A percentile compares a stretch with the other conserved stretches of the same genome.
These are phyloP conservation scores for Glonium stellatum DNA, from an alignment of 495 filamentous ascomycete genomes.

Conservation along the genomic window DNA sequence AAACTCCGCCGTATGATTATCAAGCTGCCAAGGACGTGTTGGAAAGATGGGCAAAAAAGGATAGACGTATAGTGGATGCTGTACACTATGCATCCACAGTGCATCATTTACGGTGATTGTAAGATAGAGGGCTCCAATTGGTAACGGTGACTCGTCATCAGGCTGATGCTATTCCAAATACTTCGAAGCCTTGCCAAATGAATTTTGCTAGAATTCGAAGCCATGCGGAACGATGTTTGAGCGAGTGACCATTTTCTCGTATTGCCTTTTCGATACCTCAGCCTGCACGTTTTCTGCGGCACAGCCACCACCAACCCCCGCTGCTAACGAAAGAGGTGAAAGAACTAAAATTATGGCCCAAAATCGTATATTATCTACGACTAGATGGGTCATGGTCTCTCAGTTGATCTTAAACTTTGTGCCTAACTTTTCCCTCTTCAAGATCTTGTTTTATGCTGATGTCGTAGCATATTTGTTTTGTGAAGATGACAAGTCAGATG, in stretches of 20 bases:
- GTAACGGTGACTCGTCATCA: not conserved
- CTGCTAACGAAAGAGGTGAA: not conserved
- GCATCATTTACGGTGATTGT: not conserved
- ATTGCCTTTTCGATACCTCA: not conserved
- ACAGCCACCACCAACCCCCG: not conserved
- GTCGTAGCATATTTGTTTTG: too few relatives aligned
- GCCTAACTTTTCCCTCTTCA: too few relatives aligned
- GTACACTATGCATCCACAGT: not conserved
- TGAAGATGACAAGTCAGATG: too few relatives aligned
- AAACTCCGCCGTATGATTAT: too few relatives aligned
- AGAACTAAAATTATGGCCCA: not conserved
- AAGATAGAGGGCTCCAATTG: not conserved
- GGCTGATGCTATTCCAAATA: not conserved
- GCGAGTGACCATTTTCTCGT: not conserved
- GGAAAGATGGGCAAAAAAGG: too few relatives aligned
- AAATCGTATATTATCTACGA: too few relatives aligned
- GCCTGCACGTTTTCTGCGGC: not conserved
- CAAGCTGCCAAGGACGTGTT: too few relatives aligned
- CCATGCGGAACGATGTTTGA: not conserved
- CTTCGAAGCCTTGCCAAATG: not conserved
- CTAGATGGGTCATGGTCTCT: too few relatives aligned
- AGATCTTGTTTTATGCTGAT: too few relatives aligned
- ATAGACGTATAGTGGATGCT: too few relatives aligned
- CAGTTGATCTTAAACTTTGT: too few relatives aligned
- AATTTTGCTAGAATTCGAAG: not conserved